Evolutionary conservation across 75 land plant genomes (phyloP).

Genomic region (Sequoiadendron giganteum): DNA sequence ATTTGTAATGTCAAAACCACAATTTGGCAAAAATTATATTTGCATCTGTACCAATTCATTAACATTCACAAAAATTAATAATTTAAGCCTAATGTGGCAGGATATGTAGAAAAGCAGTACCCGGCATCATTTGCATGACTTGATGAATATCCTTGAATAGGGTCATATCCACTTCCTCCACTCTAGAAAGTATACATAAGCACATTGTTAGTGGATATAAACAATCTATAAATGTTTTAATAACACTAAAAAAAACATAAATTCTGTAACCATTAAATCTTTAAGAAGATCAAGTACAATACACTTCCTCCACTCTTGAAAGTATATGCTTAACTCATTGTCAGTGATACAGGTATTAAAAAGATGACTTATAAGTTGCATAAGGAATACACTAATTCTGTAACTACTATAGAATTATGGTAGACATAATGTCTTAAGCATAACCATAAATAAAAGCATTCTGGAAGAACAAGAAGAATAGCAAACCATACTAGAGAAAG

Average conservation of each 20-base stretch:
- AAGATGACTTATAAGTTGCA: no score
- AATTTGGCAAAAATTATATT: not conserved
- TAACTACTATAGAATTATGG: not conserved
- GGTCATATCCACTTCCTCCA: conserved; percentile 49
- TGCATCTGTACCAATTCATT: not conserved
- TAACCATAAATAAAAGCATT: not conserved
- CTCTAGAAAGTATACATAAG: conserved; percentile 10
- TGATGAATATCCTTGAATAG: conserved; percentile 48
- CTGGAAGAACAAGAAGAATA: not conserved
- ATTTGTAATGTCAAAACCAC: not conserved
- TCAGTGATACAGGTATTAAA: not conserved
- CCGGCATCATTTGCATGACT: conserved; percentile 46
- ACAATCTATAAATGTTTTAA: conserved; percentile 9
- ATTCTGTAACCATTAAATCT: no score
- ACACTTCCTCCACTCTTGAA: not conserved
- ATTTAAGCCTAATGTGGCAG: not conserved
- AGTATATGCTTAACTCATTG: not conserved
- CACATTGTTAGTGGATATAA: not conserved
- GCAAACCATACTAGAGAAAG: not conserved
- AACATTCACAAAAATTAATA: not conserved
- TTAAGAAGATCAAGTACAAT: no score
- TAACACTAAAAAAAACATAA: conserved; percentile 1
- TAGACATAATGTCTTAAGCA: not conserved
- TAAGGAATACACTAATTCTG: not conserved
- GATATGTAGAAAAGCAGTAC: conserved; percentile 26